These are phyloP conservation scores for Quercus wislizeni DNA, from an alignment of 306 rosid species.

Conservation along the genomic window DNA sequence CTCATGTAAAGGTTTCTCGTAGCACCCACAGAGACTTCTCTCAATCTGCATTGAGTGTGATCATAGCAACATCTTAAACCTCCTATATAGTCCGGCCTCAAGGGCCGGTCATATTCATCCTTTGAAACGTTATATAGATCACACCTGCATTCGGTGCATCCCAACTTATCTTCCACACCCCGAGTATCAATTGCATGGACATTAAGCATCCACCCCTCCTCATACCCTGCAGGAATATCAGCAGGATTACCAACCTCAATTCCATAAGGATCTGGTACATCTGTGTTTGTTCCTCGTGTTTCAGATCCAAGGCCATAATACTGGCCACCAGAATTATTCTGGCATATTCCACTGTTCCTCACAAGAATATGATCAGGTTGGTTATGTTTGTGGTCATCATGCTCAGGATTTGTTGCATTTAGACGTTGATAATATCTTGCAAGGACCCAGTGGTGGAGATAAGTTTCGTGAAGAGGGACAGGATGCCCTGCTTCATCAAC, in stretches of 20 bases:
- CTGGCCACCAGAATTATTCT: slow-evolving; percentile 21
- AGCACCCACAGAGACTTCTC: slow-evolving; percentile 37
- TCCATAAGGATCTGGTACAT: slow-evolving; percentile 68
- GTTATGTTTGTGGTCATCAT: slow-evolving; percentile 8
- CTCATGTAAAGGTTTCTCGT: slow-evolving; percentile 56
- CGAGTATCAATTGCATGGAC: slow-evolving; percentile 82
- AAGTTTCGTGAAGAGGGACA: slow-evolving; percentile 68
- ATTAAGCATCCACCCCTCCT: slow-evolving; percentile 68
- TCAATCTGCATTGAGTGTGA: slow-evolving; percentile 49
- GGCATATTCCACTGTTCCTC: slow-evolving; percentile 61
- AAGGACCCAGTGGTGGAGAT: slow-evolving; percentile 72
- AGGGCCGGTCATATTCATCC: slow-evolving; percentile 31
- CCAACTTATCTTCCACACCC: slow-evolving; percentile 46
- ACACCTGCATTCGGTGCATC: slow-evolving; percentile 71
- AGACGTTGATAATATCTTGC: slow-evolving; percentile 17
- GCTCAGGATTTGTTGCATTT: not conserved
- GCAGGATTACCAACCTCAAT: slow-evolving; percentile 58
- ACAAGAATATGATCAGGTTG: slow-evolving; percentile 12
- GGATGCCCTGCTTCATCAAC: slow-evolving; percentile 59
- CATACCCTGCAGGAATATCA: slow-evolving; percentile 53
- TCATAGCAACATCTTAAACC: slow-evolving; percentile 65
- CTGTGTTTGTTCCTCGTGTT: slow-evolving; percentile 48
- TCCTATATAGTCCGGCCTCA: slow-evolving; percentile 48
- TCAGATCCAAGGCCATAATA: slow-evolving; percentile 76
- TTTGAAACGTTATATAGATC: slow-evolving; percentile 60